phyloP scores from a whole-genome alignment of 495 filamentous ascomycete species.

The Chlorociboria aeruginascens region DNA sequence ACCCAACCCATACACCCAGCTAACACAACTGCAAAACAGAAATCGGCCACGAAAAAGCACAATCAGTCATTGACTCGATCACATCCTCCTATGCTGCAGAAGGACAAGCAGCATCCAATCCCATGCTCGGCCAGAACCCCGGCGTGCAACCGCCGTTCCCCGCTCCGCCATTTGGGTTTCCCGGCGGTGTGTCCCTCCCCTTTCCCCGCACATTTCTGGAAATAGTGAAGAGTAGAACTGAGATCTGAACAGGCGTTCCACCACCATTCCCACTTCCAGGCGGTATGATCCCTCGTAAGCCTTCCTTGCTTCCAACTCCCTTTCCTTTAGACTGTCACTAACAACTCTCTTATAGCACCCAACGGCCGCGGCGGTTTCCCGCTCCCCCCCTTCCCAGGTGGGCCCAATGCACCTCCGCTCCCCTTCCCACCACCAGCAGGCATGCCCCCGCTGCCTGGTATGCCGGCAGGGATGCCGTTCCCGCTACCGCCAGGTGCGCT shows the following conservation, averaged over 20 bases:
- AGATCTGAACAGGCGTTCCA: constrained; percentile 6
- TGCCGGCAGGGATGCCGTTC: constrained; percentile 43
- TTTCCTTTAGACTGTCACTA: background rate
- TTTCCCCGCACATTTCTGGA: constrained; percentile 4
- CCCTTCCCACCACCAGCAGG: constrained; percentile 40
- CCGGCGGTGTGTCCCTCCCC: constrained; percentile 18
- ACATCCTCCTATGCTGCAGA: constrained; percentile 89
- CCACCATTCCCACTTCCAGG: constrained; percentile 18
- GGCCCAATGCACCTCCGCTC: constrained; percentile 5
- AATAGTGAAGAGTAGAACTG: background rate
- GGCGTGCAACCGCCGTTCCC: constrained; percentile 28
- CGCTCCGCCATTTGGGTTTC: constrained; percentile 43
- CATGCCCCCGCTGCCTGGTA: constrained; percentile 53
- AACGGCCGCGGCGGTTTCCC: background rate
- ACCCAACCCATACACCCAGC: too few species aligned
- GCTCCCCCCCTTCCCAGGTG: constrained; percentile 16
- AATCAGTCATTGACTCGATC: constrained; percentile 95
- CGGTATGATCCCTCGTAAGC: constrained; percentile 24
- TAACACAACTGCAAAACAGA: too few species aligned
- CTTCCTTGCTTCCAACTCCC: constrained; percentile 25
- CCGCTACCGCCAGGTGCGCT: constrained; percentile 46
- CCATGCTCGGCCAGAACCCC: constrained; percentile 58
- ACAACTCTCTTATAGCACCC: background rate
- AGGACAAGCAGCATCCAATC: constrained; percentile 75
- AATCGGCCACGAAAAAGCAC: constrained; percentile 97